Base-by-base conservation (phyloP, 345 rosid genomes). In the Syzygium aromaticum region DNA sequence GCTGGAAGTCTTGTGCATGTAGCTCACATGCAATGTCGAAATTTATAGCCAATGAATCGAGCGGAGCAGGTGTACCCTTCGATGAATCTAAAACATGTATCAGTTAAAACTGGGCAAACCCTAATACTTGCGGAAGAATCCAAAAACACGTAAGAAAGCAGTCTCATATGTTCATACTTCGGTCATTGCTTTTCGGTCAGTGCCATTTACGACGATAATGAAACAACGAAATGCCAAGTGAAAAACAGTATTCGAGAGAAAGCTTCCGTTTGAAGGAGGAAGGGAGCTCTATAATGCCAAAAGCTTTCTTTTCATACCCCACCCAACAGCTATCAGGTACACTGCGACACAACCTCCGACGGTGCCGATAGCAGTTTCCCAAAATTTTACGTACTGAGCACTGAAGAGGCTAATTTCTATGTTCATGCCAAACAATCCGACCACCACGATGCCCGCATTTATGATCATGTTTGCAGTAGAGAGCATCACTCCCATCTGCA, bases 401-500 rank as follows among this genome's bases (percentile, higher is more conserved):
- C 86, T 78, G 86, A 91, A 93, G 78, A 93, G 90, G 19, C 43
- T 3, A 14, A 90, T 91, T 9, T 43, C 25, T 52, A 93, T 92
- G 91, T 92, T 93, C 93, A 93, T 93, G 49, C 95, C 94, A 17
- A 93, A 92, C 49, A 92, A 15, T 40, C 93, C 94, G 0, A 91
- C 93, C 56, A 91, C 93, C 40, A 88, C 93, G 83, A 91, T 91
- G 11, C 93, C 95, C 11, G 91, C 91, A 83, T 89, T 92, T 14
- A 91, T 23, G n/a, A 93, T 90, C 91, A 93, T 87, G 88, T 88
- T 92, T 21, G 93, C 90, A n/a, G 91, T 88, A 49, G 91, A 84
- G 17, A 92, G 92, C 93, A 91, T 88, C 88, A 93, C 93, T 73
- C 93, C 94, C 94, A 94, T 94, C 86, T 91, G 91, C 43, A 91